Percentiles rank a stretch among this genome's conserved stretches.
Evolutionary conservation across 345 rosid genomes (phyloP).

Genomic region (Hypericum androsaemum): DNA sequence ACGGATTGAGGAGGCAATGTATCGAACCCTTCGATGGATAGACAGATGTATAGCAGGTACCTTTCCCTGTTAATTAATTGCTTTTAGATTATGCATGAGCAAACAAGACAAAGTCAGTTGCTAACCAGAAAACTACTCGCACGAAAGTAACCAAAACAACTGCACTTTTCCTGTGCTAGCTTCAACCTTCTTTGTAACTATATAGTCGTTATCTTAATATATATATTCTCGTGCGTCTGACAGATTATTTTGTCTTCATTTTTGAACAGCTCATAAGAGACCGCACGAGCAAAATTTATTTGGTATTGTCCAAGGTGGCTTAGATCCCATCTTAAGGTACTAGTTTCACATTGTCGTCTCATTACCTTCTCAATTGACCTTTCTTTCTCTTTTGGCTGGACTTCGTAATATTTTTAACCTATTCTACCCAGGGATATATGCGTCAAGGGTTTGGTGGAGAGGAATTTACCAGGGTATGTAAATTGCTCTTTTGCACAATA

Average conservation of each 20-base stretch:
- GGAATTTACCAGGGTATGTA: slow-evolving; percentile 70
- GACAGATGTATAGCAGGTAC: slow-evolving; percentile 69
- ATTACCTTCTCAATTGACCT: background rate
- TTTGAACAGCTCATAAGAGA: slow-evolving; percentile 54
- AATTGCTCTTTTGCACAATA: background rate
- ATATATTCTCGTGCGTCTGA: no score
- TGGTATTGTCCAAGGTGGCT: slow-evolving; percentile 75
- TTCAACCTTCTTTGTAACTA: no score
- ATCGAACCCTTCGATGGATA: slow-evolving; percentile 80
- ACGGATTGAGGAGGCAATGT: slow-evolving; percentile 76
- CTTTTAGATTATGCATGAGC: background rate
- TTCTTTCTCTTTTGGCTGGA: slow-evolving; percentile 3
- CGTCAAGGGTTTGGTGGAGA: slow-evolving; percentile 59
- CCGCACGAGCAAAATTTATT: slow-evolving; percentile 70
- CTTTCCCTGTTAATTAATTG: slow-evolving; percentile 1
- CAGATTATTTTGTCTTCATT: slow-evolving; percentile 4
- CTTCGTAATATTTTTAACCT: background rate
- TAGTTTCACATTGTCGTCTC: slow-evolving; percentile 1
- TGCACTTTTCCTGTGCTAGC: no score
- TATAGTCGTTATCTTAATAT: no score
- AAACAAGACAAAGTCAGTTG: background rate
- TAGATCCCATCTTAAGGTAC: slow-evolving; percentile 65
- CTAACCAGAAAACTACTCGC: no score
- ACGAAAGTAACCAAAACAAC: no score
- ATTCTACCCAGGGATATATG: slow-evolving; percentile 50